Evolutionary conservation across 805 yeast genomes (phyloP), one percentile per base, ranked within the genome.

Genomic region (Starmerella apis): DNA sequence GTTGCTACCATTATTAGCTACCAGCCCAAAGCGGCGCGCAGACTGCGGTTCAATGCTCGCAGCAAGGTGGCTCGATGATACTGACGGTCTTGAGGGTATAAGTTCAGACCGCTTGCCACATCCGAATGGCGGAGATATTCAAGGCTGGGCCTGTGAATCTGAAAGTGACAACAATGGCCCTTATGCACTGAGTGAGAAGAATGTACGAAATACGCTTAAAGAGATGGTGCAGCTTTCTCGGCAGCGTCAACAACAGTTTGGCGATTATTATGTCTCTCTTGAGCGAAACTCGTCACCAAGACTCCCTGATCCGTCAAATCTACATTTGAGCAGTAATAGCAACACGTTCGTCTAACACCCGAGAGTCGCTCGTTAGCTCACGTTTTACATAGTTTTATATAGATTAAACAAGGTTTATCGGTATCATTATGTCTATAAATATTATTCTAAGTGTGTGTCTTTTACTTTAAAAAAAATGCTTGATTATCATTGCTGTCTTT

Each of bases 11-110:
- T 86, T 92, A 95, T 71, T 92, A 42, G 64, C 73, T 19, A 66
- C 86, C 19, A 85, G 82, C 63, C 97, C 98, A 1, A 80, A 76
- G 52, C 65, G 68, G 48, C 73, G 99, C 56, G 90, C 90, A 13
- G 98, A 92, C 68, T 97, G 97, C 1, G 98, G 97, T 18, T 96
- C 96, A 3, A 87, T 79, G 78, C 85, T 2, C 83, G 86, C 61
- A 95, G 87, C 32, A 14, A 47, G 50, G 36, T 54, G 56, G 56
- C 48, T 64, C 80, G 82, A 11, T 87, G 96, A 96, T 62, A 86
- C 90, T 0, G 65, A 77, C 30, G 94, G 94, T 0, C 72, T 83
- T 63, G 92, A 83, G 51, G 73, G 79, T 58, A 77, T 83, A 13
- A 69, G 66, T 3, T 68, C 83, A 3, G 96, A 85, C 61, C 72